Evolutionary conservation across 768 basidiomycete genomes (phyloP), one percentile per base, ranked within the genome.

Genomic region (Rhodosporidiobolus odoratus): DNA sequence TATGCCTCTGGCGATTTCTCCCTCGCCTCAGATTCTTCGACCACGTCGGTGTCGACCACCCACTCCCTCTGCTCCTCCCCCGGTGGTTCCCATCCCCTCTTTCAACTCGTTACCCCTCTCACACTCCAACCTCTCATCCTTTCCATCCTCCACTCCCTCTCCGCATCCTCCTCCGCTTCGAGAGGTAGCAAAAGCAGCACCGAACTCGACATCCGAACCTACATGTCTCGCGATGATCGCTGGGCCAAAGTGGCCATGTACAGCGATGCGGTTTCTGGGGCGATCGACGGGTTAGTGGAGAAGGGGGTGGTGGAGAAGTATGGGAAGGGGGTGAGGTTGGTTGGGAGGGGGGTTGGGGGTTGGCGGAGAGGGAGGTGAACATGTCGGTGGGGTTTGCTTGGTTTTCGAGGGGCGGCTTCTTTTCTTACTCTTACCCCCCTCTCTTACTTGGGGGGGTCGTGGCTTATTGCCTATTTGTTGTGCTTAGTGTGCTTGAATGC

Each of bases 71-170:
- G 19, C 35, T 6, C 53, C 57, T 50, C 58, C 48, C 32, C 38
- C 32, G 35, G 35, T 58, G 4, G 13, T 15, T 15, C 32, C 38
- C 12, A 4, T 25, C 30, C 21, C 32, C 6, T 9, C 21, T 60
- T 59, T 47, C 32, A 65, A 41, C 67, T 68, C 62, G 40, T 60
- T 30, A 45, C 35, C n/a, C 3, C 50, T 23, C 15, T 30, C 12
- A 21, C 58, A 12, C 58, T 66, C 56, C 32, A 37, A 0, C 60
- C 69, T 9, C 37, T 62, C 9, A 23, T 71, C 32, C 41, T 54
- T 34, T 4, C 23, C 3, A 2, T 67, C 58, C n/a, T 67, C 58
- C 4, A 1, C 1, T 0, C 23, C 3, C 40, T 58, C 54, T 48
- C 56, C 63, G 16, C 43, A 8, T n/a, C 35, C n/a, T 16, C 21